Percentiles rank a stretch among this genome's conserved stretches.
phyloP scores from a whole-genome alignment of 495 filamentous ascomycete genomes.

The Staphylotrichum longicolle region DNA sequence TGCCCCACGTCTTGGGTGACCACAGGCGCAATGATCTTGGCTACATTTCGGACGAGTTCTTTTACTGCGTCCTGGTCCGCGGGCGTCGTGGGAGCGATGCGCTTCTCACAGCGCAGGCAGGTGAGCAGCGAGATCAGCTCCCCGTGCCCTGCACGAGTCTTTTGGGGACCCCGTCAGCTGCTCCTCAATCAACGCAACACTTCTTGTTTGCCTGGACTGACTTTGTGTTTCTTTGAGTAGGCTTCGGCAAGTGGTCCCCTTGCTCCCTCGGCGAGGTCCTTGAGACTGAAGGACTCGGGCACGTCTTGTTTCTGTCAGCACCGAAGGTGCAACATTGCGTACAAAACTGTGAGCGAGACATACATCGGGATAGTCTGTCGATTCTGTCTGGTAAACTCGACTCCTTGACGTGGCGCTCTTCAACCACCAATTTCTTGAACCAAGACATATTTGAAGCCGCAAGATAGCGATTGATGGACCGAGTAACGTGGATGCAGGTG shows the following conservation, averaged over 20 bases:
- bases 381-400: background rate
- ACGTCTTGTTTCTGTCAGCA: conserved; percentile 8
- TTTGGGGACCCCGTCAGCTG: too few relatives aligned
- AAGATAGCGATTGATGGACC: too few relatives aligned
- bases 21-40: conserved; percentile 7
- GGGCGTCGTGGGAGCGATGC: background rate
- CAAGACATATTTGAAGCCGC: conserved; percentile 12
- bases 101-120: conserved; percentile 16
- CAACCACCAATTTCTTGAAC: conserved; percentile 14
- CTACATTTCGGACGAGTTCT: conserved; percentile 14
- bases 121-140: conserved; percentile 19
- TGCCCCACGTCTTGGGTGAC: background rate
- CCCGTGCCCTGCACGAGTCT: background rate
- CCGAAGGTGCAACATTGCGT: background rate
- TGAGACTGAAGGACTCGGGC: conserved; percentile 15
- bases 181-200: background rate
- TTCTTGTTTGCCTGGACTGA: background rate
- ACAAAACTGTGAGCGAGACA: background rate
- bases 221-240: background rate
- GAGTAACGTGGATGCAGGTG: too few relatives aligned
- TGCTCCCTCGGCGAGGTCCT: conserved; percentile 1
- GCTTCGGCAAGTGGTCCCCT: background rate
- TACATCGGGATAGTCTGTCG: conserved; percentile 7
- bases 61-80: background rate
- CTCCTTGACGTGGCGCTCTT: background rate